Evolutionary conservation across 352 stramenopile genomes (phyloP).

Genomic region (Plasmopara muralis): DNA sequence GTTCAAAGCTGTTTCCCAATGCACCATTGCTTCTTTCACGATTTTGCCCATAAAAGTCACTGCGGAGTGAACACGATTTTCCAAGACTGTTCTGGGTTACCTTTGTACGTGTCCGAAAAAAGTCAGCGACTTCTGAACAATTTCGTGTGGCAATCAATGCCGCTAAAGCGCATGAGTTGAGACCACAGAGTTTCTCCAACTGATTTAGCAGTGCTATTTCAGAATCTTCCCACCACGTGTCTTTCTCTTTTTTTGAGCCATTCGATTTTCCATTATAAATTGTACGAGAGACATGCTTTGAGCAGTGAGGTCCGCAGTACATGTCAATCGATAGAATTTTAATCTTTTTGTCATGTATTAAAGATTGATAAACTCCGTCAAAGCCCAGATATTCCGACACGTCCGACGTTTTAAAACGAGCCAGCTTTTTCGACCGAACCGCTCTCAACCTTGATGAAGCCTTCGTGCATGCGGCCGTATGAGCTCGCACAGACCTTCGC

Average conservation of each 20-base stretch:
- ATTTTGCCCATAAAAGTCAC: constrained; percentile 12
- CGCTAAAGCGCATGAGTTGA: constrained; percentile 37
- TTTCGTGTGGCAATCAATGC: constrained; percentile 33
- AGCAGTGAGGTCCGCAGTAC: constrained; percentile 26
- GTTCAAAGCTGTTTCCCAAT: constrained; percentile 57
- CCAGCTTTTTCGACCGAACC: constrained; percentile 29
- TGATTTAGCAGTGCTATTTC: constrained; percentile 45
- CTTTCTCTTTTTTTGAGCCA: not conserved
- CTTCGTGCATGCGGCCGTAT: constrained; percentile 51
- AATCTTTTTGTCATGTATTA: constrained; percentile 28
- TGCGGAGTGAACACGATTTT: constrained; percentile 13
- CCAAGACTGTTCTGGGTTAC: constrained; percentile 9
- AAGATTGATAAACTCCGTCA: constrained; percentile 36
- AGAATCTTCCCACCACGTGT: constrained; percentile 27
- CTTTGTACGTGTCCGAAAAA: constrained; percentile 10
- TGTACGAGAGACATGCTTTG: constrained; percentile 6
- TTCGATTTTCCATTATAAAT: constrained; percentile 2
- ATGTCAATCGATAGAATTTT: constrained; percentile 19
- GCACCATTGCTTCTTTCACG: constrained; percentile 28
- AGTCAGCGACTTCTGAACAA: constrained; percentile 33
- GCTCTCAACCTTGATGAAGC: constrained; percentile 33
- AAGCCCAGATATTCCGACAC: constrained; percentile 54
- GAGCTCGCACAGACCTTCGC: constrained; percentile 37
- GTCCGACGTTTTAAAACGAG: constrained; percentile 32
- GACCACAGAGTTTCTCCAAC: constrained; percentile 28